phyloP scores from a whole-genome alignment of 495 filamentous ascomycete genomes.

The Penicillium longicatenatum region DNA sequence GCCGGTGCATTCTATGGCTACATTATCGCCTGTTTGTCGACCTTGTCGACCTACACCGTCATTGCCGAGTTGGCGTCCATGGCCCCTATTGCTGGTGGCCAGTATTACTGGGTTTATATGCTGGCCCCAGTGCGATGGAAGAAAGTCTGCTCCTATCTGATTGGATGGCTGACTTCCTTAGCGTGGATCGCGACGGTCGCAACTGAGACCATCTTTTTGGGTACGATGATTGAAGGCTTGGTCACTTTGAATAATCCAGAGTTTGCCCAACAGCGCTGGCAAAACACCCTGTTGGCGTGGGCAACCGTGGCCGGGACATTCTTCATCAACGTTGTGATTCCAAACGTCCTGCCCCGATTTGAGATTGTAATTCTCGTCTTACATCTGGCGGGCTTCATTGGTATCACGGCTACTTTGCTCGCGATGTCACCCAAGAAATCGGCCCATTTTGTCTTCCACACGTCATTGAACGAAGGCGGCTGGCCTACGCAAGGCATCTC shows the following conservation, averaged over 20 bases:
- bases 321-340: conserved; percentile 44
- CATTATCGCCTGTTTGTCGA: conserved; percentile 49
- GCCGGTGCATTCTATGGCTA: conserved; percentile 52
- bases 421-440: conserved; percentile 27
- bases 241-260: conserved; percentile 40
- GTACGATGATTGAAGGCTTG: conserved; percentile 46
- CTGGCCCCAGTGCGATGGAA: conserved; percentile 35
- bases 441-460: conserved; percentile 39
- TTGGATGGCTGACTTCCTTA: conserved; percentile 41
- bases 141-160: conserved; percentile 39
- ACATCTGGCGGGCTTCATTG: conserved; percentile 51
- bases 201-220: conserved; percentile 37
- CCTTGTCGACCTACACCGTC: conserved; percentile 44
- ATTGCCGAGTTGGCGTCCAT: conserved; percentile 54
- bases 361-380: conserved; percentile 46
- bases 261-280: conserved; percentile 47
- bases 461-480: conserved; percentile 46
- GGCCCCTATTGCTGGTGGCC: conserved; percentile 42
- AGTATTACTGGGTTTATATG: conserved; percentile 49
- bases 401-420: conserved; percentile 42
- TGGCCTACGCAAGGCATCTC: conserved; percentile 47
- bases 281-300: conserved; percentile 51
- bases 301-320: conserved; percentile 41
- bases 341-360: conserved; percentile 43
- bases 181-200: conserved; percentile 40